phyloP scores from a whole-genome alignment of 2,329 filamentous ascomycete species.

The Colletotrichum plurivorum region DNA sequence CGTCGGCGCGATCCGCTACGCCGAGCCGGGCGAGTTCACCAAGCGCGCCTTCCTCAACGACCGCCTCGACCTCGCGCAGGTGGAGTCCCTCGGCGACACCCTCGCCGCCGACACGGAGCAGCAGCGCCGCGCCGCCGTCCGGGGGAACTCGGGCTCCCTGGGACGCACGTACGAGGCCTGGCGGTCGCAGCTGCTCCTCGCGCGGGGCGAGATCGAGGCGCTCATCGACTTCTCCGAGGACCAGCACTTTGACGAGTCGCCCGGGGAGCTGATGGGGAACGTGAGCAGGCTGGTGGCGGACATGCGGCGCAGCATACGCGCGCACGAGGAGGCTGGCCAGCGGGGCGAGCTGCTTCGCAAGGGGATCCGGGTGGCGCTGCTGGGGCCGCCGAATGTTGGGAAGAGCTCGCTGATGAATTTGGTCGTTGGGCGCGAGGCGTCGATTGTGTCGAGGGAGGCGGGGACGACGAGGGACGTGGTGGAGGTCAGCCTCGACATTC shows the following conservation, averaged over 20 bases:
- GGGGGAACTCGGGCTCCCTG: constrained; percentile 79
- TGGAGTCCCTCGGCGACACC: constrained; percentile 75
- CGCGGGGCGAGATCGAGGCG: constrained; percentile 92
- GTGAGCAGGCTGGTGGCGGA: constrained; percentile 75
- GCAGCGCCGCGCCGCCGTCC: constrained; percentile 88
- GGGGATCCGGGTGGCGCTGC: constrained; percentile 87
- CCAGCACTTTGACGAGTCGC: constrained; percentile 94
- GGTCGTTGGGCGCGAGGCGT: constrained; percentile 91
- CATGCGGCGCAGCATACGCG: constrained; percentile 74
- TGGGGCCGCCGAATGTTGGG: constrained; percentile 93
- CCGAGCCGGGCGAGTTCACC: constrained; percentile 96
- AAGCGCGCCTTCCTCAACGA: constrained; percentile 90
- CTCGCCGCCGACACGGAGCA: constrained; percentile 87
- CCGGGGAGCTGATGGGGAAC: constrained; percentile 77
- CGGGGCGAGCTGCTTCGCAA: constrained; percentile 86
- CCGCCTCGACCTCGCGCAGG: constrained; percentile 88
- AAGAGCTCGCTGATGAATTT: constrained; percentile 95
- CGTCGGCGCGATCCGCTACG: constrained; percentile 76
- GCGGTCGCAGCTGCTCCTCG: constrained; percentile 82
- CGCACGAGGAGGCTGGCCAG: constrained; percentile 83
- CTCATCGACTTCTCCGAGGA: constrained; percentile 98
- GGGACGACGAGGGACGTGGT: constrained; percentile 96
- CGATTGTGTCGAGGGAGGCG: constrained; percentile 93
- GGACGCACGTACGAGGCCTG: constrained; percentile 85
- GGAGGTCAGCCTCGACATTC: constrained; percentile 90